A percentile compares a stretch with the other conserved stretches of the same genome.
These are phyloP conservation scores for Centaurea solstitialis DNA, from an alignment of 129 eudicot species.

Conservation along the genomic window DNA sequence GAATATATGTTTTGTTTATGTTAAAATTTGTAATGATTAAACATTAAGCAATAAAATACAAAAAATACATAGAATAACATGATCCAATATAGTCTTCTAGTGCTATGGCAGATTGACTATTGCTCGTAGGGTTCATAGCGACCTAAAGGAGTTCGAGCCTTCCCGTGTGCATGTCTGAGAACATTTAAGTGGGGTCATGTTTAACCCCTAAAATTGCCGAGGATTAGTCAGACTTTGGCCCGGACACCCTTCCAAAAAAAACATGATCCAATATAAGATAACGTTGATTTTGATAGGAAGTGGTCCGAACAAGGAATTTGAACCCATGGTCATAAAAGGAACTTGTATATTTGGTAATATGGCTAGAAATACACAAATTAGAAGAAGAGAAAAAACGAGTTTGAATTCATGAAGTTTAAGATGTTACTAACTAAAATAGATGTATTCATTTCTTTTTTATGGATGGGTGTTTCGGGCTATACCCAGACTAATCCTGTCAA, in stretches of 20 bases:
- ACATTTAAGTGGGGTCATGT: too few species aligned
- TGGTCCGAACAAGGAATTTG: neutral
- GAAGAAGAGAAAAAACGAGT: neutral
- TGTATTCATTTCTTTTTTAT: neutral
- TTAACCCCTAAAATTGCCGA: too few species aligned
- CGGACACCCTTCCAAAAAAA: too few species aligned
- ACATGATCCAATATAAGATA: neutral
- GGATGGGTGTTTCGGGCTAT: too few species aligned
- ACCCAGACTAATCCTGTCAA: too few species aligned
- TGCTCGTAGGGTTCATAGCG: too few species aligned
- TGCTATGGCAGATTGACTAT: too few species aligned
- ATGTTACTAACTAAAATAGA: neutral
- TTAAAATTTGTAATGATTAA: neutral
- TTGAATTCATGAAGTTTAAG: neutral
- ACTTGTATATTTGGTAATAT: neutral
- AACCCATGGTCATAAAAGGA: neutral
- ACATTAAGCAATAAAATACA: neutral
- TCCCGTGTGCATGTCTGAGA: too few species aligned
- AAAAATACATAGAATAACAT: neutral
- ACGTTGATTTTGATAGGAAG: slow-evolving; percentile 17
- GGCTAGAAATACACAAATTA: neutral
- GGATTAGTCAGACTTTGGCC: too few species aligned
- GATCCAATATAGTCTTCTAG: neutral
- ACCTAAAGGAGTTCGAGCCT: too few species aligned
- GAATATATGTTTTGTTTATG: neutral